phyloP scores from a whole-genome alignment of 352 stramenopile genomes.

The Peronospora farinosa region DNA sequence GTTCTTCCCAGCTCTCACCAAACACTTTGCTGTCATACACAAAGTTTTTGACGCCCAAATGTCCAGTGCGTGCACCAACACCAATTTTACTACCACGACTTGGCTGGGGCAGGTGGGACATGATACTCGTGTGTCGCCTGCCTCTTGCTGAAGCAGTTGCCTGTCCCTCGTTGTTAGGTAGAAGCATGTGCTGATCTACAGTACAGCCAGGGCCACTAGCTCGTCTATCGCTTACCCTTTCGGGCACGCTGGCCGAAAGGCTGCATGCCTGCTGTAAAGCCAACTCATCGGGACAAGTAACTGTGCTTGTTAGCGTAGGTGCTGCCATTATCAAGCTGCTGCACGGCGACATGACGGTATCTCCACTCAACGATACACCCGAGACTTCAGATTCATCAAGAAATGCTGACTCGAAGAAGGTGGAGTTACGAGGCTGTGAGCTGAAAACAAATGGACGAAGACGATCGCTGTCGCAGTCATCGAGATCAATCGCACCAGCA shows the following conservation, averaged over 20 bases:
- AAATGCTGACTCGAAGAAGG: constrained; percentile 52
- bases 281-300: constrained; percentile 12
- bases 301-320: constrained; percentile 12
- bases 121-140: constrained; percentile 19
- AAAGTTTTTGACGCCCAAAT: constrained; percentile 49
- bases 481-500: constrained; percentile 20
- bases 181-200: constrained; percentile 16
- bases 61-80: constrained; percentile 18
- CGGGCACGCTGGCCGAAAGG: neutral
- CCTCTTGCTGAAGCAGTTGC: constrained; percentile 3
- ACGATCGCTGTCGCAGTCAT: constrained; percentile 28
- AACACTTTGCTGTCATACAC: constrained; percentile 80
- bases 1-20: constrained; percentile 63
- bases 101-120: constrained; percentile 23
- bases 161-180: constrained; percentile 14
- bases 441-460: constrained; percentile 51
- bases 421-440: constrained; percentile 47
- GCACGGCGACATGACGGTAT: constrained; percentile 20
- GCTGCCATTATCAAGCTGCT: constrained; percentile 30
- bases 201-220: constrained; percentile 6
- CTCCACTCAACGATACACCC: constrained; percentile 22
- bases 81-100: constrained; percentile 29
- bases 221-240: constrained; percentile 8
- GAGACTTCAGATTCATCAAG: constrained; percentile 33
- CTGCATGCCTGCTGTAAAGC: constrained; percentile 5